Conservation (phyloP, 768 basidiomycete genomes). For the Rhodotorula diobovata region DNA sequence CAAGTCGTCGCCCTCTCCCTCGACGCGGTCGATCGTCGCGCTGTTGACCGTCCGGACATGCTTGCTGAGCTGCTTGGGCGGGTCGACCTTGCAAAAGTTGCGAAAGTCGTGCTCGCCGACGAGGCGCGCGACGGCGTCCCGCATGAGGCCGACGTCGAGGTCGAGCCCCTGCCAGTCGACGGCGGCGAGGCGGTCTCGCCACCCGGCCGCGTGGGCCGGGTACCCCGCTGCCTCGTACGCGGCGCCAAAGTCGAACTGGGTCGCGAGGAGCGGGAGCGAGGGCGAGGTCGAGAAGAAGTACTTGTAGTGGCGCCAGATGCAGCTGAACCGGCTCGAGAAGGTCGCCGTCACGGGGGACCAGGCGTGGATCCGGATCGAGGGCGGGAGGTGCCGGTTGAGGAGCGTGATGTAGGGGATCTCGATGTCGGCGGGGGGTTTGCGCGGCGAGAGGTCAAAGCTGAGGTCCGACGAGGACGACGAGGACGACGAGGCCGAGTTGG, state of each 20-base stretch:
- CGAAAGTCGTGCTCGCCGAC: slow-evolving; percentile 91
- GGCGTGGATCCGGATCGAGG: slow-evolving; percentile 80
- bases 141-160: slow-evolving; percentile 72
- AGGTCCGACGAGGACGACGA: slow-evolving; percentile 1
- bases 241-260: slow-evolving; percentile 31
- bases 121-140: slow-evolving; percentile 63
- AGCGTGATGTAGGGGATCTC: slow-evolving; percentile 74
- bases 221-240: slow-evolving; percentile 23
- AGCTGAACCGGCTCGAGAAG: slow-evolving; percentile 87
- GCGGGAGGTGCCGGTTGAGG: slow-evolving; percentile 81
- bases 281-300: slow-evolving; percentile 75
- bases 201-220: slow-evolving; percentile 11
- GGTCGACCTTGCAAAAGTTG: slow-evolving; percentile 89
- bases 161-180: slow-evolving; percentile 26
- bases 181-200: slow-evolving; percentile 14
- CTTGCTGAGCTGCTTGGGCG: slow-evolving; percentile 79
- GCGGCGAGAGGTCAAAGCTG: background rate
- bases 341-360: slow-evolving; percentile 78
- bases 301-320: slow-evolving; percentile 86
- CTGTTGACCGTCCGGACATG: slow-evolving; percentile 66
- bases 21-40: slow-evolving; percentile 60
- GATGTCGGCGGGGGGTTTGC: slow-evolving; percentile 36
- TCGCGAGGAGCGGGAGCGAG: slow-evolving; percentile 44
- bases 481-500: slow-evolving; percentile 2
- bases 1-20: slow-evolving; percentile 32